These are phyloP conservation scores for Ogataea siamensis DNA, from an alignment of 805 yeast species.

Conservation along the genomic window DNA sequence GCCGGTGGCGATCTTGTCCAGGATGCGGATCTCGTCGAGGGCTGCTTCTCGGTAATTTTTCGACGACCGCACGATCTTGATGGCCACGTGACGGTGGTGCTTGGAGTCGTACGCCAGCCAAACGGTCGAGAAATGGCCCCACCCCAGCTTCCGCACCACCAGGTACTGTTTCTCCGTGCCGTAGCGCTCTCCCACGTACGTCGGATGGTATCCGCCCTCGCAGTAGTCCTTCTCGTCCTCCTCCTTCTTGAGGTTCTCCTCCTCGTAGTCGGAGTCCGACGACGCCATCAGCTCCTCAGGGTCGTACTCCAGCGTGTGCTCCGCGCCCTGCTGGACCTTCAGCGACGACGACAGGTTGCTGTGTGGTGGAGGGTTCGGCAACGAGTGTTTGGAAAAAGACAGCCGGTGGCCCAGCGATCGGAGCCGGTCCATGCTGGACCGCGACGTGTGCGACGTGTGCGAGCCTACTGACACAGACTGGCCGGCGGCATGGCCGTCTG, in stretches of 20 bases:
- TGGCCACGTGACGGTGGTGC: conserved; percentile 50
- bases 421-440: conserved; percentile 17
- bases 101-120: conserved; percentile 53
- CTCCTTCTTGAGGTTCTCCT: conserved; percentile 37
- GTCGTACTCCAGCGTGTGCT: conserved; percentile 10
- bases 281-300: conserved; percentile 30
- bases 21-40: conserved; percentile 54
- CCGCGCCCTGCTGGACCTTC: conserved; percentile 12
- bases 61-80: conserved; percentile 58
- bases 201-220: conserved; percentile 66
- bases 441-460: conserved; percentile 14
- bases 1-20: conserved; percentile 35
- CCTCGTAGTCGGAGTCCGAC: conserved; percentile 26
- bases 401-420: conserved; percentile 27
- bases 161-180: conserved; percentile 44
- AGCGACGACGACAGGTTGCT: conserved; percentile 26
- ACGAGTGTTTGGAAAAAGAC: conserved; percentile 29
- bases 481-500: conserved; percentile 2
- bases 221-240: conserved; percentile 53
- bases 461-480: conserved; percentile 7
- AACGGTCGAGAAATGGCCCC: conserved; percentile 75
- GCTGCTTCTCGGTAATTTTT: conserved; percentile 60
- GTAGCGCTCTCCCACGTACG: conserved; percentile 52
- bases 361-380: conserved; percentile 15
- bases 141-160: conserved; percentile 57